These are phyloP conservation scores for Dioscorea alata DNA, from an alignment of 106 monocot genomes.

Conservation along the genomic window DNA sequence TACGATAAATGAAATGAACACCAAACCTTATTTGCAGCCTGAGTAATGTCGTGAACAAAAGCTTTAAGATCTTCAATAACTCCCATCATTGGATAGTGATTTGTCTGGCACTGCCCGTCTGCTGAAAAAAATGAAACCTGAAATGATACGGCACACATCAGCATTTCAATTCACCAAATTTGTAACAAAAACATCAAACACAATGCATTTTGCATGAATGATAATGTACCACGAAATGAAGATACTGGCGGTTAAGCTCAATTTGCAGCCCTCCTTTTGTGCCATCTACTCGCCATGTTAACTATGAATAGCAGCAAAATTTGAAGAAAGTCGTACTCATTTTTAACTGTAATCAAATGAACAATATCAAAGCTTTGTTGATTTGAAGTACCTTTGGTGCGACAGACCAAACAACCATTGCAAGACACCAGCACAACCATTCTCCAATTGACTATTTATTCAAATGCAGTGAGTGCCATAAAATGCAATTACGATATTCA, in stretches of 20 bases:
- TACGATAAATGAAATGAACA: too few relatives aligned
- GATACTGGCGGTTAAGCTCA: conserved; percentile 49
- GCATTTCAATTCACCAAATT: neutral
- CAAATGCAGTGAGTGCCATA: too few relatives aligned
- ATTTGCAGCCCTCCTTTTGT: conserved; percentile 77
- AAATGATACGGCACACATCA: neutral
- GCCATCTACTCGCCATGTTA: conserved; percentile 86
- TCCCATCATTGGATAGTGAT: conserved; percentile 61
- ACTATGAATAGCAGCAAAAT: conserved; percentile 22
- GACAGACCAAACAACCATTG: conserved; percentile 70
- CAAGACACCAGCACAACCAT: conserved; percentile 84
- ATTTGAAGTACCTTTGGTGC: conserved; percentile 58
- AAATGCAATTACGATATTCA: too few relatives aligned
- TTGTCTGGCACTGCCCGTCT: conserved; percentile 46
- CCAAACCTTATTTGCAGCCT: conserved; percentile 35
- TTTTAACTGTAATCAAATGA: too few relatives aligned
- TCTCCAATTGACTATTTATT: conserved; percentile 63
- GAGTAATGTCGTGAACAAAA: conserved; percentile 57
- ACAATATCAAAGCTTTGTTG: neutral
- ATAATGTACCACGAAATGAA: conserved; percentile 56
- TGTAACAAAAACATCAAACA: neutral
- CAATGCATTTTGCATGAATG: neutral
- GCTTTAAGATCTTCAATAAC: conserved; percentile 73
- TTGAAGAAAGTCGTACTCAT: too few relatives aligned
- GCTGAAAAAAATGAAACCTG: conserved; percentile 42